A percentile compares a stretch with the other conserved stretches of the same genome.
Conservation (phyloP, 768 basidiomycete genomes). For the Lentinula sp. region DNA sequence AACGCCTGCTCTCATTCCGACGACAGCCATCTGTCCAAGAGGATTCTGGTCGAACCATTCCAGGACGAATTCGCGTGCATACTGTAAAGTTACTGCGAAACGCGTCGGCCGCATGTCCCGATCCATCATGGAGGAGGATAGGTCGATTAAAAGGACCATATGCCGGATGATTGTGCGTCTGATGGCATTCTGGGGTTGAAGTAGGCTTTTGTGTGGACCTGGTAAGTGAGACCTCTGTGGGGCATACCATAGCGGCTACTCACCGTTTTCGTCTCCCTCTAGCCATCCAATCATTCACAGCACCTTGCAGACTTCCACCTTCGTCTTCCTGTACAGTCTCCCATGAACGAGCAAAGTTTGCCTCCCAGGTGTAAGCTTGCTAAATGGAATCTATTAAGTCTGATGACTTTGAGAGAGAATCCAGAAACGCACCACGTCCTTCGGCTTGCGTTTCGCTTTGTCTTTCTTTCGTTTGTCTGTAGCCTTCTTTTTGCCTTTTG, state of each 20-base stretch:
- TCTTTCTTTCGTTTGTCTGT: conserved; percentile 9
- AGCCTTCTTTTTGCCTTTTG: conserved; percentile 51
- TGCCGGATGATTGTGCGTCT: conserved; percentile 96
- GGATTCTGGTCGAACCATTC: conserved; percentile 99
- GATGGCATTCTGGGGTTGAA: conserved; percentile 81
- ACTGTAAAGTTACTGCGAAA: conserved; percentile 86
- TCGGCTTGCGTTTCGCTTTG: conserved; percentile 27
- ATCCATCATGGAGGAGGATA: conserved; percentile 90
- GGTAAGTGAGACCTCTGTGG: background rate
- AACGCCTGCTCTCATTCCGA: conserved; percentile 87
- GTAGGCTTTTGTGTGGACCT: conserved; percentile 38
- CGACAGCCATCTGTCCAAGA: conserved; percentile 91
- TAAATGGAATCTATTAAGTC: conserved; percentile 19
- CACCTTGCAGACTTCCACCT: conserved; percentile 80
- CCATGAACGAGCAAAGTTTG: conserved; percentile 91
- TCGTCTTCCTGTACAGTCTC: conserved; percentile 97
- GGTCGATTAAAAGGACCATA: conserved; percentile 85
- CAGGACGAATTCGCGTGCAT: conserved; percentile 83
- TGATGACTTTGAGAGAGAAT: background rate
- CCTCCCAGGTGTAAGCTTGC: conserved; percentile 96
- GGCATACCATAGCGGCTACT: conserved; percentile 12
- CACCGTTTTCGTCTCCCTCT: conserved; percentile 80
- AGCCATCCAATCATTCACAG: conserved; percentile 87
- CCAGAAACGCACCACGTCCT: conserved; percentile 7
- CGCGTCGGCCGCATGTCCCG: conserved; percentile 94